Conservation (phyloP, 1,139 yeast species). For the Zygoascus meyerae region DNA sequence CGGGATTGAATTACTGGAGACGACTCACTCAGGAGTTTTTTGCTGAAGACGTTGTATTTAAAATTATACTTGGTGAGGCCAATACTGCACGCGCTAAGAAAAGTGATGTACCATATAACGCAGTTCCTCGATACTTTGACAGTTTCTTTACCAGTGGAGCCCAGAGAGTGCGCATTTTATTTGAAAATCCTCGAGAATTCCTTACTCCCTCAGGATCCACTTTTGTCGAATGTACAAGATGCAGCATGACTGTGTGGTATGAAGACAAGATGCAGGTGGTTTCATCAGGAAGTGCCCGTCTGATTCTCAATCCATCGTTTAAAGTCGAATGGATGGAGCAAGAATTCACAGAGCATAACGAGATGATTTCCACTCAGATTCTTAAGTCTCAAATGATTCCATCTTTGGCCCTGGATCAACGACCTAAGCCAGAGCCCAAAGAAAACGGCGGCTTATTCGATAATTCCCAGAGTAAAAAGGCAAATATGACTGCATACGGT, state of each 20-base stretch:
- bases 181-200: conserved; percentile 63
- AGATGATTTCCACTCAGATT: conserved; percentile 20
- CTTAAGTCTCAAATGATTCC: conserved; percentile 5
- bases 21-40: conserved; percentile 44
- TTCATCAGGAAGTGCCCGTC: conserved; percentile 52
- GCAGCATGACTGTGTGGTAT: conserved; percentile 51
- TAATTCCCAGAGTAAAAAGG: conserved; percentile 16
- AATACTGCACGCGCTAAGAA: conserved; percentile 44
- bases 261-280: conserved; percentile 66
- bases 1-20: conserved; percentile 45
- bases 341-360: conserved; percentile 42
- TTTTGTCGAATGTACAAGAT: conserved; percentile 54
- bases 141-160: conserved; percentile 53
- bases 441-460: conserved; percentile 15
- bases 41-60: conserved; percentile 43
- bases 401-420: background rate
- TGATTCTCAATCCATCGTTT: conserved; percentile 55
- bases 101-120: conserved; percentile 57
- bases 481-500: conserved; percentile 46
- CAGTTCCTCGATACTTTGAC: conserved; percentile 62
- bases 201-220: conserved; percentile 62
- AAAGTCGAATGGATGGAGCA: conserved; percentile 70
- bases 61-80: conserved; percentile 28
- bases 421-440: background rate
- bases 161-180: conserved; percentile 48